A percentile compares a stretch with the other conserved stretches of the same genome.
Conservation (phyloP, 129 eudicot genomes). For the Pulicaria dysenterica region DNA sequence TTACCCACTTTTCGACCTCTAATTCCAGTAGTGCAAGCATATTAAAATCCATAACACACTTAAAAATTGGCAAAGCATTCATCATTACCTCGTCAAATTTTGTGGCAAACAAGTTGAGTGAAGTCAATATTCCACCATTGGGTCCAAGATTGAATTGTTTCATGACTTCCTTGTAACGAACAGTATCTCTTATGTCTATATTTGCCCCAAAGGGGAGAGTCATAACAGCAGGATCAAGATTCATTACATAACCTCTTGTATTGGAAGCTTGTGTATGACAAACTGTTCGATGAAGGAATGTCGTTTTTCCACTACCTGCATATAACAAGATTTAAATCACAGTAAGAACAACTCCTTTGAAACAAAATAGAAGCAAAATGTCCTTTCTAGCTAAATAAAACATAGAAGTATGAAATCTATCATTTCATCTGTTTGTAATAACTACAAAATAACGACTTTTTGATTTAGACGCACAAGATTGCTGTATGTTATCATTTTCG, state of each 20-base stretch:
- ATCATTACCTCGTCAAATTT: constrained; percentile 87
- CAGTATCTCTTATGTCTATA: constrained; percentile 97
- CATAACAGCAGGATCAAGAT: constrained; percentile 98
- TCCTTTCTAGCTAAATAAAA: no score
- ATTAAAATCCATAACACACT: not conserved
- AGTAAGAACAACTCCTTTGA: not conserved
- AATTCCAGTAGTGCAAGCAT: not conserved
- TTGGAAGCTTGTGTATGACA: constrained; percentile 73
- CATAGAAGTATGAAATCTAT: no score
- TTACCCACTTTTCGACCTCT: no score
- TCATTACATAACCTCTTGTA: constrained; percentile 76
- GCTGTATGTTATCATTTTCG: constrained; percentile 3
- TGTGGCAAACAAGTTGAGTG: constrained; percentile 90
- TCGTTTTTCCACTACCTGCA: constrained; percentile 94
- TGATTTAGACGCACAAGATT: not conserved
- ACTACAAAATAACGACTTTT: not conserved
- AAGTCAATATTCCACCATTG: constrained; percentile 88
- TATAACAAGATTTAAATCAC: not conserved
- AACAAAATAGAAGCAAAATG: no score
- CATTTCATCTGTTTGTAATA: not conserved
- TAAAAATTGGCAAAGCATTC: not conserved
- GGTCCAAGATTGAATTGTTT: constrained; percentile 95
- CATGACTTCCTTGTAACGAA: constrained; percentile 95
- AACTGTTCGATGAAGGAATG: constrained; percentile 78
- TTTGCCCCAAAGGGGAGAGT: constrained; percentile 92